A percentile compares a stretch with the other conserved stretches of the same genome.
phyloP scores from a whole-genome alignment of 2,329 filamentous ascomycete species.

The Aspergillus ustus region DNA sequence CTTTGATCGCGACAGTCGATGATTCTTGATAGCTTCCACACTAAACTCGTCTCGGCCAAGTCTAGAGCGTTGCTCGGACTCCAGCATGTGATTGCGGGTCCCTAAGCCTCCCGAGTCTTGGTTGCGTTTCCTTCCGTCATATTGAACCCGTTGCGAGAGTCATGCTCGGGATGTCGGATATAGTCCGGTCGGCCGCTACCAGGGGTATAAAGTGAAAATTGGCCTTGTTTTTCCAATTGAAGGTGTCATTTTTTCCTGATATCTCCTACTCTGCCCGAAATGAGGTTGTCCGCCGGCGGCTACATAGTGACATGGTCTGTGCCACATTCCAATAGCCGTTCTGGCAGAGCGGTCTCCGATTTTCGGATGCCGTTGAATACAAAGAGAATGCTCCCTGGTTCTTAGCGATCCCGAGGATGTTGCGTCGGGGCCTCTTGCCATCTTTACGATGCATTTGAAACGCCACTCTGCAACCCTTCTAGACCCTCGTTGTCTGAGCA shows the following conservation, averaged over 20 bases:
- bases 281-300: background rate
- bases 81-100: conserved; percentile 43
- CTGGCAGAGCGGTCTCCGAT: conserved; percentile 7
- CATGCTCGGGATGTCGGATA: conserved; percentile 1
- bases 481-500: conserved; percentile 11
- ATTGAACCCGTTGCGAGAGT: background rate
- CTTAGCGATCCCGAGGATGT: conserved; percentile 15
- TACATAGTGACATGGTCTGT: background rate
- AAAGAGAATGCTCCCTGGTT: background rate
- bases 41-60: conserved; percentile 9
- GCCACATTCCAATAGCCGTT: conserved; percentile 3
- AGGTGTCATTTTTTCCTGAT: background rate
- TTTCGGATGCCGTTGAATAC: background rate
- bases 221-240: background rate
- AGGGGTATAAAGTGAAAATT: background rate
- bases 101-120: conserved; percentile 16
- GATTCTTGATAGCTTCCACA: conserved; percentile 5
- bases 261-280: background rate
- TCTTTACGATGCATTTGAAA: conserved; percentile 11
- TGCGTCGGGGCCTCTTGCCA: conserved; percentile 20
- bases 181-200: background rate
- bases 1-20: background rate
- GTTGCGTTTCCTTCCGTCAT: background rate
- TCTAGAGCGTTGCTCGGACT: conserved; percentile 1
- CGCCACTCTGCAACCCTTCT: conserved; percentile 7